phyloP scores from a whole-genome alignment of 371 early-diverging fungal genomes.

The Mortierella sp. region DNA sequence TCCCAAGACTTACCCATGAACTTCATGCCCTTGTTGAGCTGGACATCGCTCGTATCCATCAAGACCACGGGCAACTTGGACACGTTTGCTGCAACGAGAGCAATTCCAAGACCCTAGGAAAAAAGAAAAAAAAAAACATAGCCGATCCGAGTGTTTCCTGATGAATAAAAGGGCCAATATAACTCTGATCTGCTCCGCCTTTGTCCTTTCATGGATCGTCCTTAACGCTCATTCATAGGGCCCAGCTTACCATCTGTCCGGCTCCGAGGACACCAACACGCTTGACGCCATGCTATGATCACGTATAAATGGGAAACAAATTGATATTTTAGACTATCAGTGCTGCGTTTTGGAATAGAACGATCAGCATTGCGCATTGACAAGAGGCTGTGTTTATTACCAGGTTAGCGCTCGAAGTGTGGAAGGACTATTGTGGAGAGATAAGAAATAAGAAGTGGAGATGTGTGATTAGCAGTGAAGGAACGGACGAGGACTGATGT shows the following conservation, averaged over 20 bases:
- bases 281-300: conserved; percentile 56
- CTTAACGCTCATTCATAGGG: no score
- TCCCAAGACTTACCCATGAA: conserved; percentile 74
- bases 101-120: conserved; percentile 90
- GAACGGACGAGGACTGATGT: neutral
- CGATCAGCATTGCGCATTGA: neutral
- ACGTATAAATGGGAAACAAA: neutral
- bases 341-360: neutral
- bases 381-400: conserved; percentile 9
- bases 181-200: no score
- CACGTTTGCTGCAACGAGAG: conserved; percentile 90
- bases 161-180: neutral
- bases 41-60: conserved; percentile 85
- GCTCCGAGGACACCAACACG: conserved; percentile 82
- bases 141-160: no score
- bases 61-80: conserved; percentile 84
- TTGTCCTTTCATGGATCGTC: neutral
- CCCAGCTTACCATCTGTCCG: conserved; percentile 84
- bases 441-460: neutral
- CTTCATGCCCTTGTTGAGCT: conserved; percentile 83
- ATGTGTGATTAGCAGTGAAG: neutral
- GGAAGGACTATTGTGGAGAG: conserved; percentile 24
- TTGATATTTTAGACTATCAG: neutral
- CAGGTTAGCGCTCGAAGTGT: conserved; percentile 37
- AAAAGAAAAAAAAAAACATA: neutral